Evolutionary conservation across 2,329 filamentous ascomycete species (phyloP).

Genomic region (Colletotrichum ledebouriae): DNA sequence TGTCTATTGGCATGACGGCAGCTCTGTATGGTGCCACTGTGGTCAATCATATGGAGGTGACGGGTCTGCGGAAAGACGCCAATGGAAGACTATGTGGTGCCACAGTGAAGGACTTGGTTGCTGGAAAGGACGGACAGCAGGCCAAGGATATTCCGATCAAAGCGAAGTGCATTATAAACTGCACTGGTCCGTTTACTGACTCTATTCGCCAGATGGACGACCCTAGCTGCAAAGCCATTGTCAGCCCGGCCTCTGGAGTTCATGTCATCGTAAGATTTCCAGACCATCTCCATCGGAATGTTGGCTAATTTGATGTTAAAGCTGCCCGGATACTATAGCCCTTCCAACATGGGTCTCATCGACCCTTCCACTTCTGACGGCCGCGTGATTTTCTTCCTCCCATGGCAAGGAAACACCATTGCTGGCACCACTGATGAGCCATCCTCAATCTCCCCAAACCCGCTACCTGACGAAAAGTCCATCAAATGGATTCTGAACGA

Average conservation of each 20-base stretch:
- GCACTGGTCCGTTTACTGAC: slow-evolving; percentile 89
- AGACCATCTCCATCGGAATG: no score
- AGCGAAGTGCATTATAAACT: slow-evolving; percentile 88
- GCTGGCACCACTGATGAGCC: slow-evolving; percentile 89
- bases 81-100: slow-evolving; percentile 81
- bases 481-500: slow-evolving; percentile 91
- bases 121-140: slow-evolving; percentile 73
- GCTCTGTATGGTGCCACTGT: slow-evolving; percentile 88
- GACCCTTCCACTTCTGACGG: slow-evolving; percentile 90
- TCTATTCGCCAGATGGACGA: slow-evolving; percentile 89
- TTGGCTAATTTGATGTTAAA: slow-evolving; percentile 1
- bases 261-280: slow-evolving; percentile 72
- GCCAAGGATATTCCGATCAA: slow-evolving; percentile 76
- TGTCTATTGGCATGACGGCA: slow-evolving; percentile 88
- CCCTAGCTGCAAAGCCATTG: slow-evolving; percentile 78
- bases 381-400: slow-evolving; percentile 92
- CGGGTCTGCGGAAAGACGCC: slow-evolving; percentile 79
- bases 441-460: slow-evolving; percentile 78
- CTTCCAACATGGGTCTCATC: slow-evolving; percentile 87
- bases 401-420: slow-evolving; percentile 94
- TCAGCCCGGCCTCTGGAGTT: slow-evolving; percentile 86
- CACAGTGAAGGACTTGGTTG: slow-evolving; percentile 77
- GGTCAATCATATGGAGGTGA: slow-evolving; percentile 87
- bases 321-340: slow-evolving; percentile 88
- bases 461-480: slow-evolving; percentile 83